Conservation (phyloP, 805 yeast species). For the Ogataea ganodermae region DNA sequence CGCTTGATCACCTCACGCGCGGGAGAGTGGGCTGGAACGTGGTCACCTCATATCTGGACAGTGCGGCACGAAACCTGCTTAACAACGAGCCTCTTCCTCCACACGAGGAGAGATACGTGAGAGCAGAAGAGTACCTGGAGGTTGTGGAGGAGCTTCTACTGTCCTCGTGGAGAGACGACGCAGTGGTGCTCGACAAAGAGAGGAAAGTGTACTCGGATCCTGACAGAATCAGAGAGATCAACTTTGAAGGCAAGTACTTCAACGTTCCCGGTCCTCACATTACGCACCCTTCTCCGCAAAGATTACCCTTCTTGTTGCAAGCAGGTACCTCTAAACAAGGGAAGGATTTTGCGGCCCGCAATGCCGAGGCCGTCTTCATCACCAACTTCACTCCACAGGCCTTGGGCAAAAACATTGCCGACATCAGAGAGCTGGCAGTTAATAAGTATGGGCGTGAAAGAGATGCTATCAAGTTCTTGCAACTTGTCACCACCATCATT, state of each 20-base stretch:
- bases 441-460: conserved; percentile 39
- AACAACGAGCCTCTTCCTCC: conserved; percentile 40
- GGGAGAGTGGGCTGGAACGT: conserved; percentile 52
- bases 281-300: conserved; percentile 45
- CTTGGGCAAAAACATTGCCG: conserved; percentile 30
- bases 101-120: conserved; percentile 43
- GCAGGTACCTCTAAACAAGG: conserved; percentile 48
- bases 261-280: conserved; percentile 47
- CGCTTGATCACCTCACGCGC: conserved; percentile 43
- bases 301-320: conserved; percentile 46
- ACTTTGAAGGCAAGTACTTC: conserved; percentile 43
- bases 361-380: conserved; percentile 46
- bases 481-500: conserved; percentile 39
- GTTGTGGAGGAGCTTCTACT: conserved; percentile 42
- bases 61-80: conserved; percentile 43
- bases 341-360: conserved; percentile 43
- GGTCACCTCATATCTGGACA: conserved; percentile 45
- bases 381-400: conserved; percentile 38
- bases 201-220: conserved; percentile 36
- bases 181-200: conserved; percentile 33
- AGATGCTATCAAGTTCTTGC: conserved; percentile 40
- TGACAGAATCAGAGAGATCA: conserved; percentile 41
- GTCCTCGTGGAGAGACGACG: conserved; percentile 48
- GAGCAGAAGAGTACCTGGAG: conserved; percentile 43
- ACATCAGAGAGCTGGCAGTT: conserved; percentile 36